Evolutionary conservation across 1,139 yeast species (phyloP), one percentile per base, ranked within the genome.

Genomic region (Taiozyma sp.): DNA sequence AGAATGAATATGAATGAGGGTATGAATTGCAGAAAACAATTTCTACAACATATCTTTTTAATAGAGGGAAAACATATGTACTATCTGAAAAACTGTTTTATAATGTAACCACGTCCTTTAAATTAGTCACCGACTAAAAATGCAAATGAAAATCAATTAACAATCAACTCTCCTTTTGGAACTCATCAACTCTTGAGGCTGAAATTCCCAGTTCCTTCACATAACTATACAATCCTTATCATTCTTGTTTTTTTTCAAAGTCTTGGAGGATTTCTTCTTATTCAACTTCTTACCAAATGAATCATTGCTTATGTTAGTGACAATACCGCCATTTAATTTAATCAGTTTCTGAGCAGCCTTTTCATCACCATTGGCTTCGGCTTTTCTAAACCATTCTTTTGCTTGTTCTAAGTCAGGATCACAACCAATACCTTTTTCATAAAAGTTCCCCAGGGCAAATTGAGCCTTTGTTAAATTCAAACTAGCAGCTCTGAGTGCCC

Each of bases 401-500:
- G 96, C 86, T 60, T 76, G 80, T 8, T 68, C 65, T 9, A 68
- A 55, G 64, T 87, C 79, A 44, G 75, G 71, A 35, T 77, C 81
- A 64, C 96, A 85, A 3, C 99, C 99, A 57, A 89, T 81, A 1
- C 98, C 98, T 64, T 83, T 80, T 55, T 89, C 96, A 63, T 81
- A 81, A 62, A 91, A 90, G 64, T 86, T 86, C 24, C 93, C 96
- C 44, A 89, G 73, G 0, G 96, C 88, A 66, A 80, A 85, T 74
- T 90, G 96, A 1, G 96, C 98, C 67, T 88, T 89, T 22, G 90
- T 78, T 30, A 79, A 74, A 22, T 88, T 87, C 46, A 81, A 71
- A 49, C 77, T 73, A 0, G 98, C 97, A 0, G 98, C 93, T 56
- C 89, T 76, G 52, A 80, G 72, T 1, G 97, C 97, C 98, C 98